Base-by-base conservation (phyloP, 345 rosid species). In the Lenwebbia sp. region DNA sequence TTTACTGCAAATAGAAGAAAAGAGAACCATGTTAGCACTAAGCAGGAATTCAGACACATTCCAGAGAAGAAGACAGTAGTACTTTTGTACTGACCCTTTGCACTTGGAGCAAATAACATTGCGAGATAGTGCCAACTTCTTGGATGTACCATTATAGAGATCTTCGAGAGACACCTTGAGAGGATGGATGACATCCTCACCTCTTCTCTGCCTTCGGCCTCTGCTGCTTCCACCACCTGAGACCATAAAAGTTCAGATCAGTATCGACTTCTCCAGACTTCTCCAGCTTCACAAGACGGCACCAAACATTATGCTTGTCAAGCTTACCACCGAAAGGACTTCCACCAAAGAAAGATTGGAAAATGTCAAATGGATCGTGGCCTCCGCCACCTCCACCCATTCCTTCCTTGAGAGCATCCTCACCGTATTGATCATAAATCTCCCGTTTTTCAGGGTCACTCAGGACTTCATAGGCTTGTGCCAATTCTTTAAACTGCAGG, bases 121-220 rank as follows among this genome's bases (percentile, higher is more conserved):
- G 81, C 95, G 92, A 3, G 98, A 93, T 11, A 96, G 95, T 2
- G 99, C 94, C 8, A 95, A 93, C 90, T 95, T 96, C 93, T 96
- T 96, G 55, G 93, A 91, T 25, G 94, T 93, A 53, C 99, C 98
- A 40, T 93, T 94, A 87, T 96, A 96, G 4, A 94, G 90, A 85
- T 96, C 99, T 88, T 96, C 99, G 74, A 95, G 85, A 21, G 98
- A 93, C 83, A 96, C 98, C 89, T 96, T 96, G 13, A 96, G 91
- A 25, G 98, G 96, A 88, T 96, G 99, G 75, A 94, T 88, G 65
- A 94, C 99, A 89, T 96, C 98, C 92, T 95, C 98, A 40, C 99
- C 98, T 90, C 95, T 92, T 83, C 98, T 93, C 89, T 96, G 98
- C 90, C 99, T 94, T 65, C 99, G 89, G 85, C 95, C 95, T 87